These are phyloP conservation scores for Lolium perenne DNA, from an alignment of 176 grass and related monocot species.

Conservation along the genomic window DNA sequence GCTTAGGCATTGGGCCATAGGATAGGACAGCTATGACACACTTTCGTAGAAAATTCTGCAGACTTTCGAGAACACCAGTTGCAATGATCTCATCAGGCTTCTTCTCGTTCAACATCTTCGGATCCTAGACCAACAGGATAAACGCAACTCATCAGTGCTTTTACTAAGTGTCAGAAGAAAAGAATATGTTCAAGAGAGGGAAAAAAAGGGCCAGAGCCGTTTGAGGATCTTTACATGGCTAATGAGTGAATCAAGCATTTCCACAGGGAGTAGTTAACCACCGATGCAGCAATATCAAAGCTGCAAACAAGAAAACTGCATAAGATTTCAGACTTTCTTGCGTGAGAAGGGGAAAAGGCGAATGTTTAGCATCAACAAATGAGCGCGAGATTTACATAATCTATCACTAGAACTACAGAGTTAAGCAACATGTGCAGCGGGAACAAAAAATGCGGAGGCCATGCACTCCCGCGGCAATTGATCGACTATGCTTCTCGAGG, in stretches of 20 bases:
- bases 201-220: background rate
- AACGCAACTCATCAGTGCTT: background rate
- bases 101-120: conserved; percentile 35
- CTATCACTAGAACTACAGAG: background rate
- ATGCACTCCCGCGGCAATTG: background rate
- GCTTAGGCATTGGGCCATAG: conserved; percentile 71
- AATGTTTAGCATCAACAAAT: background rate
- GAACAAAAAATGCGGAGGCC: background rate
- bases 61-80: conserved; percentile 34
- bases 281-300: background rate
- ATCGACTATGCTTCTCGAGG: background rate
- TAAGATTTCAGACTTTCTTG: background rate
- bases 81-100: conserved; percentile 37
- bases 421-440: background rate
- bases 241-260: conserved; percentile 36
- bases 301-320: conserved; percentile 35
- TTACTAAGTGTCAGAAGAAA: conserved; percentile 18
- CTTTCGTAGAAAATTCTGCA: conserved; percentile 57
- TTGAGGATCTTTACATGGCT: conserved; percentile 28
- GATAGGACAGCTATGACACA: conserved; percentile 67
- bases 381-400: background rate
- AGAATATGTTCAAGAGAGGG: background rate
- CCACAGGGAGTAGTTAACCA: background rate
- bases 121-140: conserved; percentile 40
- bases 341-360: background rate